These are phyloP conservation scores for Pseudocercospora fuligena DNA, from an alignment of 2,329 filamentous ascomycete genomes.

Conservation along the genomic window DNA sequence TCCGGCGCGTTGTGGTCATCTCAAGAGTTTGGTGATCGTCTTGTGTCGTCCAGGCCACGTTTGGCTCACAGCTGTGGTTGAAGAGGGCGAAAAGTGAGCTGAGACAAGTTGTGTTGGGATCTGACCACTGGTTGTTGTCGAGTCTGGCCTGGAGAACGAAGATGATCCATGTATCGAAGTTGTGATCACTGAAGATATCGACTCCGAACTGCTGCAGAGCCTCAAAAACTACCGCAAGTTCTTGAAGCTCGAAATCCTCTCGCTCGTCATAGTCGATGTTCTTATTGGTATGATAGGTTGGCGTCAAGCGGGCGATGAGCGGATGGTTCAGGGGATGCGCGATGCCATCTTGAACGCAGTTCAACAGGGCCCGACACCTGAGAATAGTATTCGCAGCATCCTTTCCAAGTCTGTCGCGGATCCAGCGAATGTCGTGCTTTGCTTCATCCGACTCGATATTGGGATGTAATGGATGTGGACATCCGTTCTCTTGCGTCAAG, in stretches of 20 bases:
- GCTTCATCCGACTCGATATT: slow-evolving; percentile 28
- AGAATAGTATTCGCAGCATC: slow-evolving; percentile 26
- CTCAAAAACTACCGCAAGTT: slow-evolving; percentile 45
- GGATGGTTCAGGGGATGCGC: slow-evolving; percentile 35
- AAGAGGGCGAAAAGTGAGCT: slow-evolving; percentile 93
- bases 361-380: slow-evolving; percentile 30
- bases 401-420: slow-evolving; percentile 21
- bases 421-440: slow-evolving; percentile 33
- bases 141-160: slow-evolving; percentile 89
- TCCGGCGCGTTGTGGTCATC: slow-evolving; percentile 19
- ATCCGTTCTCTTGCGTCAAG: slow-evolving; percentile 28
- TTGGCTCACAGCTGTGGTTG: slow-evolving; percentile 93
- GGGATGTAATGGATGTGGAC: slow-evolving; percentile 31
- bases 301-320: slow-evolving; percentile 35
- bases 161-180: slow-evolving; percentile 78
- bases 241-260: slow-evolving; percentile 41
- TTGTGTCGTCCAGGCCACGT: slow-evolving; percentile 75
- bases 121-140: slow-evolving; percentile 80
- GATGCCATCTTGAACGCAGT: slow-evolving; percentile 22
- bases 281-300: slow-evolving; percentile 30
- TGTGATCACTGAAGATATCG: slow-evolving; percentile 66
- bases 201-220: slow-evolving; percentile 80
- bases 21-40: slow-evolving; percentile 29
- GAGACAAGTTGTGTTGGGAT: slow-evolving; percentile 55
- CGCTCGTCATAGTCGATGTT: slow-evolving; percentile 64